Conservation (phyloP, 2,329 filamentous ascomycete species). For the Phoma sp. region DNA sequence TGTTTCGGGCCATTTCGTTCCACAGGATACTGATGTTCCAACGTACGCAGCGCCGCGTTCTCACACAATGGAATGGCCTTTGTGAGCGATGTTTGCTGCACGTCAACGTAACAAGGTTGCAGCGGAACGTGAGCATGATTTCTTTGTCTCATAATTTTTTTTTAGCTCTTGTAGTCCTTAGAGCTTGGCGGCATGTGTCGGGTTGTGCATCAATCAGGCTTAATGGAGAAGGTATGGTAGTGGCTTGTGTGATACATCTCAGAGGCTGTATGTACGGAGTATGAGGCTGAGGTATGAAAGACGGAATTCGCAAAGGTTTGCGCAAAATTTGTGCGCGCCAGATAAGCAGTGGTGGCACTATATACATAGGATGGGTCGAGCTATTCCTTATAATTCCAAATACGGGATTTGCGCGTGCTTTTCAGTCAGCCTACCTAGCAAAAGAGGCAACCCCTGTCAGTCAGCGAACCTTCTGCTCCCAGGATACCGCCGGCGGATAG, state of each 20-base stretch:
- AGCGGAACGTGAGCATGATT: no score
- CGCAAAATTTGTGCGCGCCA: background rate
- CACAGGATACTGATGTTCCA: background rate
- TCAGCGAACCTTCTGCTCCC: background rate
- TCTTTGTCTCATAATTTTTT: background rate
- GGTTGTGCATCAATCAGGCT: background rate
- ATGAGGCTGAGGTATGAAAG: no score
- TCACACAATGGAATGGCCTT: background rate
- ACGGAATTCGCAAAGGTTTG: background rate
- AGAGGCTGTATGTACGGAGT: background rate
- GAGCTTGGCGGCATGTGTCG: background rate
- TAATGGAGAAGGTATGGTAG: background rate
- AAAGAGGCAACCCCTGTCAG: background rate
- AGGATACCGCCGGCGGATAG: background rate
- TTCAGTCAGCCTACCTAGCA: background rate
- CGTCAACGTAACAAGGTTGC: slow-evolving; percentile 1
- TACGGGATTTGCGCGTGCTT: background rate
- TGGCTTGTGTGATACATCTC: background rate
- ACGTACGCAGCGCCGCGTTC: slow-evolving; percentile 3
- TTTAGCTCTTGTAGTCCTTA: background rate
- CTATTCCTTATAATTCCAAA: background rate
- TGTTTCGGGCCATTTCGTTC: background rate
- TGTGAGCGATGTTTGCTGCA: slow-evolving; percentile 10
- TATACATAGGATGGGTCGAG: background rate
- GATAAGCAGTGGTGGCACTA: background rate